Evolutionary conservation across 306 rosid genomes (phyloP).

Genomic region (Erythrophleum fordii): DNA sequence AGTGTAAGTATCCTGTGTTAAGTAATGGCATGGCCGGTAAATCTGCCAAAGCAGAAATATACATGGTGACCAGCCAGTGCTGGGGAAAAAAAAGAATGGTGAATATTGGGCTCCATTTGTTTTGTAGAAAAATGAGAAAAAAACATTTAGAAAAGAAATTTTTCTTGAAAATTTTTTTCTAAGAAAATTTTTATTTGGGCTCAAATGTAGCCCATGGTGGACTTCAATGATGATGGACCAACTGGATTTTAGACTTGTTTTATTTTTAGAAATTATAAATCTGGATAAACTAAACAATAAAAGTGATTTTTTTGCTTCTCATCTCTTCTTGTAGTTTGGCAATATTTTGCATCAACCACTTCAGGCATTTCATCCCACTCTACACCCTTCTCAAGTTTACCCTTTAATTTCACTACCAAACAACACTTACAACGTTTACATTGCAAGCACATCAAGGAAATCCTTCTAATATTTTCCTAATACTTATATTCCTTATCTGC

Average conservation of each 20-base stretch:
- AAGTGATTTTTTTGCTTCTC: neutral
- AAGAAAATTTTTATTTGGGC: neutral
- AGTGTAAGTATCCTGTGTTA: neutral
- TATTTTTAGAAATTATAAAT: neutral
- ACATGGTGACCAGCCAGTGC: neutral
- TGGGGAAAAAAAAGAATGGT: neutral
- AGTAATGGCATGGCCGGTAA: constrained; percentile 16
- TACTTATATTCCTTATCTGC: neutral
- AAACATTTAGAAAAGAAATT: no score
- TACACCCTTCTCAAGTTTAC: neutral
- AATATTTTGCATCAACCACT: neutral
- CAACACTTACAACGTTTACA: neutral
- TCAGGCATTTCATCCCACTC: constrained; percentile 1
- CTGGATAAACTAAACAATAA: neutral
- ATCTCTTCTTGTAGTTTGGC: neutral
- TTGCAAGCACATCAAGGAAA: neutral
- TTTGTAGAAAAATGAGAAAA: neutral
- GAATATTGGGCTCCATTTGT: neutral
- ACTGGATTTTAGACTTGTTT: neutral
- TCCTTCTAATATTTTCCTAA: neutral
- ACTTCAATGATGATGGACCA: neutral
- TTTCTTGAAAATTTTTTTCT: neutral
- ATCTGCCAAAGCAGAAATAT: neutral
- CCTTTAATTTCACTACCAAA: neutral
- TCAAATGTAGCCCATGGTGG: neutral